Base-by-base conservation (phyloP, 768 basidiomycete species). In the Grammothele lineata region DNA sequence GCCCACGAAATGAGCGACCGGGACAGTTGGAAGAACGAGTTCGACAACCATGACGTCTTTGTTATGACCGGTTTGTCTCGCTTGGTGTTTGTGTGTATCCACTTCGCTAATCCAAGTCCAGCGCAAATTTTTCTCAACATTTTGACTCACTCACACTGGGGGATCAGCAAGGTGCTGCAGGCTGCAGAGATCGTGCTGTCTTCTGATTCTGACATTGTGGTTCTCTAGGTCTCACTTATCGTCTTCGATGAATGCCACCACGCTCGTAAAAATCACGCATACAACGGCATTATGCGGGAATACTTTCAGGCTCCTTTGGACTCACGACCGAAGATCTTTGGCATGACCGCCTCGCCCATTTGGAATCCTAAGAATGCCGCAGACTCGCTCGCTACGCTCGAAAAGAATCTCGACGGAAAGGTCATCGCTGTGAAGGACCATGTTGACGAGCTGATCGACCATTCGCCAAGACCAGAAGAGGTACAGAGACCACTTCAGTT, bases 311-410 rank as follows among this genome's bases (percentile, higher is more conserved):
- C 62, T 36, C 71, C 66, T 33, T 57, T 34, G 22, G 40, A 57
- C 1, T 57, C 68, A 17, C 72, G 85, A n/a, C 87, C 89, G 9
- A 91, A 87, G 61, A 73, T 95, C n/a, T 89, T 94, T 50, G 92
- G 92, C 3, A 87, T 95, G 83, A 94, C 92, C 0, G 92, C 92
- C 0, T 92, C 88, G 15, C 92, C 92, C 0, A 81, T 92, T 21
- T 91, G 86, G 85, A 87, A 88, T 52, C 74, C 80, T 11, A 83
- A 78, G 52, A 77, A 89, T 43, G 80, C 88, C 0, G 63, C 68
- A 17, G 75, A 75, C 19, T 86, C 87, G 3, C 66, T 94, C 17
- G 60, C 69, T 18, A 70, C 71, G 0, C 69, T 92, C 3, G 88
- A 93, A 62, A 67, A 69, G 35, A 89, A 85, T 55, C 55, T 92